Evolutionary conservation across 1,139 yeast species (phyloP).

Genomic region (Eremothecium gossypii): DNA sequence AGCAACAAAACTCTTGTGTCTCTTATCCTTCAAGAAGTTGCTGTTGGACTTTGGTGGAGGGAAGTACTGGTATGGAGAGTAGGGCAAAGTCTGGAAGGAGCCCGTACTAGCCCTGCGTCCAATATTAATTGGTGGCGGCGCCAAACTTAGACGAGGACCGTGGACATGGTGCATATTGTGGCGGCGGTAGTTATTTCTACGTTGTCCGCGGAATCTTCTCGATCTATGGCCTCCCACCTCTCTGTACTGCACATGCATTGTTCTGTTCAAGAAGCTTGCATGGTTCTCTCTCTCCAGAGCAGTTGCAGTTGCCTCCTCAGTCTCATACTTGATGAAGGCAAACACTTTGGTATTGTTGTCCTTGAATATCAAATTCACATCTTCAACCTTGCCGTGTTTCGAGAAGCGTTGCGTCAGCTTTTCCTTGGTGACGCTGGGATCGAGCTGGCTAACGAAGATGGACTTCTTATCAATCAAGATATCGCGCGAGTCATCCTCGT

Average conservation of each 20-base stretch:
- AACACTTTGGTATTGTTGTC: conserved; percentile 41
- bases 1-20: conserved; percentile 3
- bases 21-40: conserved; percentile 4
- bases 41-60: conserved; percentile 3
- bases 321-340: conserved; percentile 60
- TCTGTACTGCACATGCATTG: conserved; percentile 77
- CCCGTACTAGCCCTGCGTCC: conserved; percentile 35
- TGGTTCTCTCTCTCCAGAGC: conserved; percentile 81
- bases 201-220: conserved; percentile 11
- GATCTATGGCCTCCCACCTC: conserved; percentile 36
- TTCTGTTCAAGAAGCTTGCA: conserved; percentile 57
- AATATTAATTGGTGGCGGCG: conserved; percentile 68
- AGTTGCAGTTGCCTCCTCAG: conserved; percentile 68
- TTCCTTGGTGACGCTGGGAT: conserved; percentile 44
- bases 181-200: conserved; percentile 12
- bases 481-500: conserved; percentile 4
- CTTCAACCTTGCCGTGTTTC: conserved; percentile 55
- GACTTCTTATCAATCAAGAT: conserved; percentile 58
- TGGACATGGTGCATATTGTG: conserved; percentile 16
- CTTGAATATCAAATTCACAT: conserved; percentile 42
- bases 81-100: conserved; percentile 10
- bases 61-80: conserved; percentile 4
- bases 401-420: conserved; percentile 49
- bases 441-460: conserved; percentile 69
- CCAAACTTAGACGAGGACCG: conserved; percentile 42